Evolutionary conservation across 2,329 filamentous ascomycete species (phyloP).

Genomic region (Mollisia scopiformis): DNA sequence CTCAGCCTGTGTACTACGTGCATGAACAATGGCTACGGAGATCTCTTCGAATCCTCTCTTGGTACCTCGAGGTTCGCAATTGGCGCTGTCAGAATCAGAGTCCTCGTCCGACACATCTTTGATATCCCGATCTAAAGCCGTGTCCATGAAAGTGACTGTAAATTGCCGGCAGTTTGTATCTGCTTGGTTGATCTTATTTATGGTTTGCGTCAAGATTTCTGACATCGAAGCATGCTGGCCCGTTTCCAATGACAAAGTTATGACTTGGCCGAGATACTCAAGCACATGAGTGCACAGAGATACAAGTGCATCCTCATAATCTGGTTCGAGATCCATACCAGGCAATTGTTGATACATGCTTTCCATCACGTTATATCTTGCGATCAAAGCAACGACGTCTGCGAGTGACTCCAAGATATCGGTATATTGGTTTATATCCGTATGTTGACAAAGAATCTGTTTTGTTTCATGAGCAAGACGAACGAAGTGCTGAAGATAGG

Average conservation of each 20-base stretch:
- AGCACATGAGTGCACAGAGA: constrained; percentile 12
- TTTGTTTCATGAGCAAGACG: no score
- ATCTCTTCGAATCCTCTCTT: no score
- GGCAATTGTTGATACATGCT: constrained; percentile 20
- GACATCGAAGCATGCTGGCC: no score
- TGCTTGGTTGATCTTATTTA: neutral
- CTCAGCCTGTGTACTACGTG: no score
- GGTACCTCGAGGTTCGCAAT: no score
- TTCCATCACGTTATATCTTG: constrained; percentile 22
- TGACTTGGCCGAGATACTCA: neutral
- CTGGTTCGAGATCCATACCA: constrained; percentile 7
- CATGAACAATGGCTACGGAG: neutral
- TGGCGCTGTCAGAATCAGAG: neutral
- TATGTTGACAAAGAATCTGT: no score
- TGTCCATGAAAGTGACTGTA: no score
- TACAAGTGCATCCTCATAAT: constrained; percentile 14
- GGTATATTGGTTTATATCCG: neutral
- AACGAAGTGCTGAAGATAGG: no score
- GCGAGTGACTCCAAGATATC: constrained; percentile 4
- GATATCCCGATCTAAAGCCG: neutral
- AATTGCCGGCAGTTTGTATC: neutral
- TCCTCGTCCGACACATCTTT: neutral
- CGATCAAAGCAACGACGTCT: constrained; percentile 13
- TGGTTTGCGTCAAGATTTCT: neutral
- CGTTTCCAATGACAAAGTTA: neutral